Evolutionary conservation across 2,329 filamentous ascomycete species (phyloP), one percentile per base, ranked within the genome.

Genomic region (Leptographium galeiforme): DNA sequence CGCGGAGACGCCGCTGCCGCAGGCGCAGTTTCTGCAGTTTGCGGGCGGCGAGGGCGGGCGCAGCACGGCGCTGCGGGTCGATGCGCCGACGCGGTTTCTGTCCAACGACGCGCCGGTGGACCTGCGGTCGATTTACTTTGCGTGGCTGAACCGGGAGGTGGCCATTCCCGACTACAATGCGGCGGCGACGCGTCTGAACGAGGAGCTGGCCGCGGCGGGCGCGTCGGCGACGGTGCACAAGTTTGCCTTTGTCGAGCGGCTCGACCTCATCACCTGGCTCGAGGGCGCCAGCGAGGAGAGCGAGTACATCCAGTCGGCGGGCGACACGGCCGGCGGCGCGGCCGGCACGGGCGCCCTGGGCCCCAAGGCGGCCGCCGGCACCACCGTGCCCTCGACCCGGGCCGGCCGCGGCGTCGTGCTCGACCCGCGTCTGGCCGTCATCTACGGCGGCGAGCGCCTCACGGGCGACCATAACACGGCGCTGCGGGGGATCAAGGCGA

Each of bases 401-500:
- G 69, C 70, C 55, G 63, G 65, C 1, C 66, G 66, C 56, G 18
- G 66, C 64, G 12, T 47, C 34, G 19, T 93, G 62, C 47, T 59
- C 16, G 89, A 96, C 68, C 87, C 90, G 43, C 75, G 89, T 57
- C 69, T 97, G 61, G 81, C 85, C 56, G 86, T 87, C 63, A 95
- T 97, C 54, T 97, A 96, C 69, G 87, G 86, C 61, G 86, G 87
- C 14, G 93, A 98, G 76, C 78, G 93, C 55, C 85, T 82, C 65
- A 90, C 94, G 79, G 90, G 90, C 12, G 90, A 98, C 68, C 82
- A 91, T 61, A 98, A 98, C 70, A 89, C 82, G 39, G 79, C 89
- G 11, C 72, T 98, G 54, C 77, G 89, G 56, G 93, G 93, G 2
- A 83, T 89, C 63, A 97, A 95, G 68, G 84, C 87, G 48, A 90